Percentiles rank a stretch among this genome's conserved stretches.
Evolutionary conservation across 345 rosid genomes (phyloP).

Genomic region (Hibiscus syriacus): DNA sequence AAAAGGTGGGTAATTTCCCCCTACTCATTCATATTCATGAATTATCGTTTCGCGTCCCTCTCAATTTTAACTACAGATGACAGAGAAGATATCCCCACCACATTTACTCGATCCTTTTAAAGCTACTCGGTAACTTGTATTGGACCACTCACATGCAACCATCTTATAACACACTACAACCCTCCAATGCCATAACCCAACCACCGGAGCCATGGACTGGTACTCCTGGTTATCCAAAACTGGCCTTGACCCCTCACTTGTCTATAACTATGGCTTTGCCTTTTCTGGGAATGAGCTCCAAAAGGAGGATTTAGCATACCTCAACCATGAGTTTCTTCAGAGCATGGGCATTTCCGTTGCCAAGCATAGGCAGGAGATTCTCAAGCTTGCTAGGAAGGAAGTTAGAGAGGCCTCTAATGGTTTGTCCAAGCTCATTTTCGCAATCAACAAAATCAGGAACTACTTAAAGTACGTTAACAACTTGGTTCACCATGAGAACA

Average conservation of each 20-base stretch:
- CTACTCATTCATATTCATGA: too few species aligned
- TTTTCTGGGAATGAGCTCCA: conserved; percentile 59
- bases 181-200: not conserved
- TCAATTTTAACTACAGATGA: conserved; percentile 27
- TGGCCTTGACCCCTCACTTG: conserved; percentile 48
- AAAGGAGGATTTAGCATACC: conserved; percentile 51
- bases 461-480: conserved; percentile 30
- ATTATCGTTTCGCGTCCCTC: conserved; percentile 18
- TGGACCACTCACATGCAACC: conserved; percentile 4
- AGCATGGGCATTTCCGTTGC: conserved; percentile 70
- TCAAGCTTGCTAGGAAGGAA: conserved; percentile 58
- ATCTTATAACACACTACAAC: not conserved
- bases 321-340: conserved; percentile 69
- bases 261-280: conserved; percentile 57
- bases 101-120: conserved; percentile 18
- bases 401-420: conserved; percentile 8
- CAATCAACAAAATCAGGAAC: conserved; percentile 35
- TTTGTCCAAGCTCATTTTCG: conserved; percentile 35
- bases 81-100: conserved; percentile 14
- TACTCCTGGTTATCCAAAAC: conserved; percentile 69
- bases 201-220: conserved; percentile 57
- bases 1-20: too few species aligned
- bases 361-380: conserved; percentile 73
- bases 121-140: conserved; percentile 9
- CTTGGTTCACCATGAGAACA: conserved; percentile 30